Conservation (phyloP, 2,329 filamentous ascomycete genomes). For the Nothophoma quercina region DNA sequence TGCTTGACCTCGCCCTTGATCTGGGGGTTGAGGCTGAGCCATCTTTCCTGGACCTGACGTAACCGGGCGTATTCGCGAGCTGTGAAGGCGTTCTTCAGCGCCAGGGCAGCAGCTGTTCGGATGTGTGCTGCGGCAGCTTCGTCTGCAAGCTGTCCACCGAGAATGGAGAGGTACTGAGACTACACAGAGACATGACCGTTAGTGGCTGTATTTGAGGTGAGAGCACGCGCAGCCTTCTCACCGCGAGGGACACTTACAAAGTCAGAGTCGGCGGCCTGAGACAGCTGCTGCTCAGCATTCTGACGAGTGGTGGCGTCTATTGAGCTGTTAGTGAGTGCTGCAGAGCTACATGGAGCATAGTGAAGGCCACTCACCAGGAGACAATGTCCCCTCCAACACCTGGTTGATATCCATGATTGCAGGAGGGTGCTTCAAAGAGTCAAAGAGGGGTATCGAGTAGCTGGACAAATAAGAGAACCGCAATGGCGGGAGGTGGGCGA, state of each 20-base stretch:
- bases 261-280: slow-evolving; percentile 89
- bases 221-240: slow-evolving; percentile 27
- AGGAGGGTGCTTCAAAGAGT: slow-evolving; percentile 37
- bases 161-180: slow-evolving; percentile 83
- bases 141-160: slow-evolving; percentile 93
- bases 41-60: slow-evolving; percentile 91
- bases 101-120: slow-evolving; percentile 92
- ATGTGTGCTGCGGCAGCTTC: slow-evolving; percentile 83
- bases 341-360: slow-evolving; percentile 19
- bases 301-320: slow-evolving; percentile 88
- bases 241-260: slow-evolving; percentile 72
- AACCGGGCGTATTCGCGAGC: slow-evolving; percentile 88
- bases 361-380: slow-evolving; percentile 73
- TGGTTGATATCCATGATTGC: slow-evolving; percentile 94
- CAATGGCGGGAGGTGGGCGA: slow-evolving; percentile 25
- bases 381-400: slow-evolving; percentile 96
- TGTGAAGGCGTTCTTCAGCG: slow-evolving; percentile 97
- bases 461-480: slow-evolving; percentile 24
- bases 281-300: slow-evolving; percentile 92
- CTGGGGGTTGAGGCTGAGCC: slow-evolving; percentile 81
- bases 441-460: slow-evolving; percentile 35
- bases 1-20: slow-evolving; percentile 90
- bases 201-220: slow-evolving; percentile 38
- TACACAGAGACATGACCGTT: slow-evolving; percentile 52
- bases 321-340: slow-evolving; percentile 46